Evolutionary conservation across 2,329 filamentous ascomycete genomes (phyloP).

Genomic region (Colletotrichum falcatum): DNA sequence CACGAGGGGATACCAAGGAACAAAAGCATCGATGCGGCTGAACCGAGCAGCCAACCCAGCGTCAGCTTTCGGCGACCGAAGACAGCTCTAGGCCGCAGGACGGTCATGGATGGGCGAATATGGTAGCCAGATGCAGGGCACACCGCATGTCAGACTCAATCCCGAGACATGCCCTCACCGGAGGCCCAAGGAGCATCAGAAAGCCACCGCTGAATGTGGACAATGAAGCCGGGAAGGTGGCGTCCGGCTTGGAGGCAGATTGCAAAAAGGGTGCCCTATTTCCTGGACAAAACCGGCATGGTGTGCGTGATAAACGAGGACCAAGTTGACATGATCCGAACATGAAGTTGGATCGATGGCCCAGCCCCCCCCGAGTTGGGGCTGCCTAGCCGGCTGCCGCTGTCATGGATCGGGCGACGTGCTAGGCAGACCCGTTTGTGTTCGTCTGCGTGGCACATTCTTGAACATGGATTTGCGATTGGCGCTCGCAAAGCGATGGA

Average conservation of each 20-base stretch:
- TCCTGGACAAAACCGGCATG: conserved; percentile 16
- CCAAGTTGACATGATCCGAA: not conserved
- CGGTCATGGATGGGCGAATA: conserved; percentile 10
- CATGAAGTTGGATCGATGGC: not conserved
- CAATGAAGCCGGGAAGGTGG: conserved; percentile 6
- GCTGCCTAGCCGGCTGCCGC: conserved; percentile 14
- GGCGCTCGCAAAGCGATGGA: conserved; percentile 20
- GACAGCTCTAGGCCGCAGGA: conserved; percentile 29
- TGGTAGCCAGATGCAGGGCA: conserved; percentile 36
- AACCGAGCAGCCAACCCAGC: conserved; percentile 25
- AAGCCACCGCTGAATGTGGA: conserved; percentile 1
- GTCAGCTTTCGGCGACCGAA: conserved; percentile 15
- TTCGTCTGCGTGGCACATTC: conserved; percentile 32
- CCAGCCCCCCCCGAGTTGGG: conserved; percentile 1
- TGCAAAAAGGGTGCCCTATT: conserved; percentile 22
- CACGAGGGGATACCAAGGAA: not conserved
- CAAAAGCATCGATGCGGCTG: conserved; percentile 5
- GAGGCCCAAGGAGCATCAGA: conserved; percentile 11
- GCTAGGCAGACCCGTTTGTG: conserved; percentile 17
- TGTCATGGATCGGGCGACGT: conserved; percentile 6
- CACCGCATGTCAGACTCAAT: conserved; percentile 23
- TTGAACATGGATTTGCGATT: conserved; percentile 23
- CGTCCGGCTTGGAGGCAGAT: conserved; percentile 12
- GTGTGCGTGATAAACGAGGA: conserved; percentile 11
- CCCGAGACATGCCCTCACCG: conserved; percentile 27